Percentiles rank a stretch among this genome's conserved stretches.
Evolutionary conservation across 345 rosid species (phyloP).

Genomic region (Pugionium cornutum): DNA sequence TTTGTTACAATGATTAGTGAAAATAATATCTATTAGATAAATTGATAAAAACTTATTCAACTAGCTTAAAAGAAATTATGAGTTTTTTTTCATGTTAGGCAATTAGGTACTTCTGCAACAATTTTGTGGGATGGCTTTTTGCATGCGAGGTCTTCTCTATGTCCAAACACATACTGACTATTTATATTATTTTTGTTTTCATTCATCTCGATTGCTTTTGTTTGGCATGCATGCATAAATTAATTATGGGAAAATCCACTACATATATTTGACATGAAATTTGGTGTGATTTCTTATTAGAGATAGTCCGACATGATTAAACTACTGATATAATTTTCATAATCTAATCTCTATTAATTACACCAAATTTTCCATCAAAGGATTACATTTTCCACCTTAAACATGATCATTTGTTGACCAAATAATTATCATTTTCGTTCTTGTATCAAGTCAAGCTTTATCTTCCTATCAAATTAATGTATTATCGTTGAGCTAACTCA

Average conservation of each 20-base stretch:
- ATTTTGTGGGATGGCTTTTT: conserved; percentile 38
- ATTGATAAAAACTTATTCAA: not conserved
- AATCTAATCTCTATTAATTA: conserved; percentile 17
- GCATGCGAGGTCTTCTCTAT: conserved; percentile 38
- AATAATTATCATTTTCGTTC: no score
- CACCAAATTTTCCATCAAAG: not conserved
- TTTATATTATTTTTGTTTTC: not conserved
- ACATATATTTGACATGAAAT: conserved; percentile 21
- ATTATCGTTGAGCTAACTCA: conserved; percentile 11
- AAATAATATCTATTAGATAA: not conserved
- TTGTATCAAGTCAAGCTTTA: not conserved
- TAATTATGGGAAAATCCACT: conserved; percentile 16
- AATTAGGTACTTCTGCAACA: conserved; percentile 19
- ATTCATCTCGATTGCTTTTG: conserved; percentile 26
- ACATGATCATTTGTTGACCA: conserved; percentile 20
- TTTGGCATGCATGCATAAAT: conserved; percentile 40
- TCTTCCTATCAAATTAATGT: not conserved
- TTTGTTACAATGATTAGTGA: not conserved
- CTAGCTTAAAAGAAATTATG: not conserved
- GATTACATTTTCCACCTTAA: conserved; percentile 24
- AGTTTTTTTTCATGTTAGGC: not conserved
- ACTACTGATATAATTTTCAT: conserved; percentile 33
- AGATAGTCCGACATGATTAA: conserved; percentile 41
- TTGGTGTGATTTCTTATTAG: conserved; percentile 28
- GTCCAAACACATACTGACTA: conserved; percentile 34